Evolutionary conservation across 1,139 yeast genomes (phyloP), one percentile per base, ranked within the genome.

Genomic region (Suhomyces panamericanus): DNA sequence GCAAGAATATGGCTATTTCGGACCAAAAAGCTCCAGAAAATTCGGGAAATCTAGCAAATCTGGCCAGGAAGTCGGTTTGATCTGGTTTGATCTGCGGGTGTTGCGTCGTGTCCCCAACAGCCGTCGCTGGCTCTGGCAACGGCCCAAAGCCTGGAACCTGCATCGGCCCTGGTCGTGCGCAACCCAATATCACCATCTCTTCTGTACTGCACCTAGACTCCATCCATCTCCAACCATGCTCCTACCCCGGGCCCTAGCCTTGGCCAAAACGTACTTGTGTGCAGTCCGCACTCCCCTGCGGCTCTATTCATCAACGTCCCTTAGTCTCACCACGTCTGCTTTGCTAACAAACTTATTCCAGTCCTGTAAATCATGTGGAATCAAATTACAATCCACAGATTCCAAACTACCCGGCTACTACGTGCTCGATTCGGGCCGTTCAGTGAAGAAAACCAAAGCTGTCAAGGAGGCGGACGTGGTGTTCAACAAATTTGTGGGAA

Each of bases 291-390:
- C 29, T 8, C 29, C n/a, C 3, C 29, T 26, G 28, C 36, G 36
- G 4, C 36, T 27, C 20, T 34, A 39, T 38, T 43, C 46, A 8
- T 34, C 35, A 3, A 16, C 46, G 5, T 35, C 46, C 2, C 39
- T 46, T 9, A 42, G 39, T 13, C 42, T 46, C 7, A 40, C 49
- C 12, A 42, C 50, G 3, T 50, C 53, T 4, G 47, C 55, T 2
- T 38, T 54, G 7, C 48, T 53, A 11, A 49, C 54, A 6, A 52
- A 52, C 35, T 42, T 55, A 5, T 50, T 50, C 32, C 54, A 54
- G 31, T 52, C 58, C 28, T 63, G 60, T 47, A 53, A 52, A 17
- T 69, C 82, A 3, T 83, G 88, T 63, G 87, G 87, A 31, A 64
- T 80, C 7, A 60, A 62, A 16, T 64, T 82, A 17, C 87, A 83